Conservation (phyloP, 768 basidiomycete species). For the Termitomyces sp. region DNA sequence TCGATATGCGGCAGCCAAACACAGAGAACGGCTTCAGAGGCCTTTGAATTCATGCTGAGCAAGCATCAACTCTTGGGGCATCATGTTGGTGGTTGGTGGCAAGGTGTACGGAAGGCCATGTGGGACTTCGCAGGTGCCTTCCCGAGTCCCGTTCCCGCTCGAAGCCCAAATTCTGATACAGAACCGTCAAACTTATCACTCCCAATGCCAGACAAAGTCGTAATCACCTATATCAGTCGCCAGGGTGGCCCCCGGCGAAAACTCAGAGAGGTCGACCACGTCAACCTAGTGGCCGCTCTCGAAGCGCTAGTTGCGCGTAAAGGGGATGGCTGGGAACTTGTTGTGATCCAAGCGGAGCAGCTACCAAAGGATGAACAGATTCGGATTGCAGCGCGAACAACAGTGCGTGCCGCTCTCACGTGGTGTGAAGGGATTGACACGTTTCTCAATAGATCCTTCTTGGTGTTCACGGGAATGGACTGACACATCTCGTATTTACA, state of each 20-base stretch:
- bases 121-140: conserved; percentile 60
- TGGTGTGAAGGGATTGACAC: not conserved
- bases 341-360: conserved; percentile 55
- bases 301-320: conserved; percentile 40
- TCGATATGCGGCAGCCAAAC: conserved; percentile 53
- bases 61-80: conserved; percentile 27
- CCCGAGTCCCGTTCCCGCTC: not conserved
- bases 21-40: conserved; percentile 69
- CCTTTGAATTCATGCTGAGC: conserved; percentile 46
- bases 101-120: conserved; percentile 59
- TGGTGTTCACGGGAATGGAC: conserved; percentile 76
- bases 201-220: conserved; percentile 42
- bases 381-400: conserved; percentile 55
- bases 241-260: conserved; percentile 50
- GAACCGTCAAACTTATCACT: conserved; percentile 21
- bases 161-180: conserved; percentile 2
- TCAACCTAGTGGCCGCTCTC: conserved; percentile 44
- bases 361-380: conserved; percentile 77
- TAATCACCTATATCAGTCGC: conserved; percentile 71
- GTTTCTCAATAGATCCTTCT: conserved; percentile 46
- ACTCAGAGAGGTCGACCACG: conserved; percentile 51
- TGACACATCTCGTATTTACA: conserved; percentile 86
- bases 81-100: conserved; percentile 68
- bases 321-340: conserved; percentile 48
- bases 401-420: conserved; percentile 37